Evolutionary conservation across 306 rosid species (phyloP), one percentile per base, ranked within the genome.

Genomic region (Citrullus mucosospermus): DNA sequence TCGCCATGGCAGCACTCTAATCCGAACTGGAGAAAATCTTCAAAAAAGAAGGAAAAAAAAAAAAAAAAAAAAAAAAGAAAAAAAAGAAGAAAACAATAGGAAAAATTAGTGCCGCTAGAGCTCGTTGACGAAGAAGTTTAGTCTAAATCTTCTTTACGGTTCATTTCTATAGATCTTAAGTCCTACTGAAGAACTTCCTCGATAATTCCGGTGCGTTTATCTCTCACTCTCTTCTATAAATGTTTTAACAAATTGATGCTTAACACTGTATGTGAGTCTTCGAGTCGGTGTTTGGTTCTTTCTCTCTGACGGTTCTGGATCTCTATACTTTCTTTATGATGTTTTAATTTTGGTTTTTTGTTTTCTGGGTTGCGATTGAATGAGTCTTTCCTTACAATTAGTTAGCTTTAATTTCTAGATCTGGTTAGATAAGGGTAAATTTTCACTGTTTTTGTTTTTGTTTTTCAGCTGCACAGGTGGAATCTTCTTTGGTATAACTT

Each of bases 361-460:
- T 13, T 16, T 43, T 80, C 17, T 34, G 71, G 46, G 71, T 39
- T n/a, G 14, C 39, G 59, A 48, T 71, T 28, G 22, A 46, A 28
- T 7, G 15, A 20, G 41, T 56, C 15, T 46, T 61, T 62, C 44
- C 70, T 15, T 77, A 9, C 70, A 7, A 28, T 38, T 71, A 0
- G 5, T 15, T 5, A 5, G 3, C 50, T 25, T 55, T 32, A 50
- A 2, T 44, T 18, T 5, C 51, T 69, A 61, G 39, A 30, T 76
- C 79, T 13, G n/a, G 60, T 65, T 14, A 55, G 80, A 79, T 87
- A 87, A 67, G 81, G 85, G 80, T 85, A 88, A 46, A 78, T 77
- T 71, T 32, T 78, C 60, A 16, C 34, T 25, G 28, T 25, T 25
- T 25, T 86, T 63, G 57, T 13, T 44, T 84, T 72, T 79, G 79